A percentile compares a stretch with the other conserved stretches of the same genome.
phyloP scores from a whole-genome alignment of 768 basidiomycete species.

The Boletus subparvulus region DNA sequence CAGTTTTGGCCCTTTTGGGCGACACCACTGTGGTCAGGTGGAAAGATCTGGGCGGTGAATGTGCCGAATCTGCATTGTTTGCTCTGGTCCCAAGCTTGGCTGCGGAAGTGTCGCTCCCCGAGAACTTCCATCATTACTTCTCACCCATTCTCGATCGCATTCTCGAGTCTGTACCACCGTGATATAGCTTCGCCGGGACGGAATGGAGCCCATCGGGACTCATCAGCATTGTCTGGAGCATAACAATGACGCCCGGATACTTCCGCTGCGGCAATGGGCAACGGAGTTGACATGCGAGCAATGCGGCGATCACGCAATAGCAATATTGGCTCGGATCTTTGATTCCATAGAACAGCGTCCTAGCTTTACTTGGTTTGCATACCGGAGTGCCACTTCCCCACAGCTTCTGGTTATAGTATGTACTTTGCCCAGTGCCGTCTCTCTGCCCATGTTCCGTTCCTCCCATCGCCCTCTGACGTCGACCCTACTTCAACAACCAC shows the following conservation, averaged over 20 bases:
- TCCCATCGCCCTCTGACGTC: background rate
- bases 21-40: background rate
- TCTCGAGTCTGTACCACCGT: background rate
- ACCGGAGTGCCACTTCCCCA: constrained; percentile 2
- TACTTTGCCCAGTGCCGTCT: background rate
- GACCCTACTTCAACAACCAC: background rate
- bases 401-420: background rate
- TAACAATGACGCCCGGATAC: background rate
- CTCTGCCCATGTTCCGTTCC: background rate
- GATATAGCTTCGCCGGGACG: background rate
- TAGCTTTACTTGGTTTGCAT: background rate
- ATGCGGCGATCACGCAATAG: constrained; percentile 2
- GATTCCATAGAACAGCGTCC: background rate
- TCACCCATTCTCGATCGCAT: background rate
- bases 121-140: background rate
- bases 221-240: background rate
- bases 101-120: background rate
- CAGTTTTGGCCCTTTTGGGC: background rate
- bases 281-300: background rate
- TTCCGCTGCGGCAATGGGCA: background rate
- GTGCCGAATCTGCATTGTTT: constrained; percentile 1
- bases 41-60: background rate
- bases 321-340: constrained; percentile 16
- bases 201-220: background rate
- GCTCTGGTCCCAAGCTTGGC: background rate